Base-by-base conservation (phyloP, 331 rosid species). In the Malus hybrid region DNA sequence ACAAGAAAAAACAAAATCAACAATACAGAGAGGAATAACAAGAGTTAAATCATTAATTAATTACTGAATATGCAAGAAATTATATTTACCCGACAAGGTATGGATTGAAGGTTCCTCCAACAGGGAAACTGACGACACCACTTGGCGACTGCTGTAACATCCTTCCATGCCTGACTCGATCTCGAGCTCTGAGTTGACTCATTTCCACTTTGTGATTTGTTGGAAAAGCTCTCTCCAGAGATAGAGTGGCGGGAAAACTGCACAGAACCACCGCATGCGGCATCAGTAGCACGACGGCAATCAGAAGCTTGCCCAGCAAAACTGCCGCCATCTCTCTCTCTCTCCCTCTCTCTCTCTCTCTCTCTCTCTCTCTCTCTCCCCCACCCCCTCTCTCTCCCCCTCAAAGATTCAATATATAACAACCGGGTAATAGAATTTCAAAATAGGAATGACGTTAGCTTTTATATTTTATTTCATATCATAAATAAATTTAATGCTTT, bases 71-170 rank as follows among this genome's bases (percentile, higher is more conserved):
- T 12, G 6, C 5, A 62, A 16, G 24, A 55, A 68, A 67, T 0
- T 14, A 73, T 85, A 90, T 15, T 76, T 86, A 94, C 99, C 99
- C 99, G 65, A 89, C 97, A 11, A 83, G 84, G 78, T 66, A 92
- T 52, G 99, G 99, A 83, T 95, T 89, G 83, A 79, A 92, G 64
- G 96, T 90, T 28, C 99, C 99, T 6, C 67, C 76, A 12, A 95
- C 93, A 1, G 82, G 50, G 48, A 95, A 89, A 89, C 90, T 90
- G 5, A 87, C 76, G 24, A 95, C 91, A 18, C 97, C 93, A 63
- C 69, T 68, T 1, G 88, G 69, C 67, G 93, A 83, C 76, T 92
- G 97, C 89, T 5, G 78, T 9, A 90, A 76, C 81, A 92, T 84
- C 83, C 97, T 84, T 48, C 90, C 88, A 83, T 92, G 97, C 78